Conservation (phyloP, 164 flowering plant species). For the Liquidambar formosana region DNA sequence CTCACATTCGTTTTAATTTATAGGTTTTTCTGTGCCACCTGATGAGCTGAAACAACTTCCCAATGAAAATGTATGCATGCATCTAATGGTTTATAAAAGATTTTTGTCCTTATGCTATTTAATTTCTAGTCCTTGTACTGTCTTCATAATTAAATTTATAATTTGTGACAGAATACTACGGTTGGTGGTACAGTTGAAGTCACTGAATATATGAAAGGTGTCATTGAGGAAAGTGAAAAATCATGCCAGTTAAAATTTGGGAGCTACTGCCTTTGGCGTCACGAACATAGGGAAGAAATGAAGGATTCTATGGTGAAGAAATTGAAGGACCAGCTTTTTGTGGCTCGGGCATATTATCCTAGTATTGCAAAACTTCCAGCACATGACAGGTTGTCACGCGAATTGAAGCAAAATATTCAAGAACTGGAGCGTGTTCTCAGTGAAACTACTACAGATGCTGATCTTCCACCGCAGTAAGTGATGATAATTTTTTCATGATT, state of each 20-base stretch:
- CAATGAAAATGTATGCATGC: slow-evolving; percentile 34
- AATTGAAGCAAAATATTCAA: slow-evolving; percentile 88
- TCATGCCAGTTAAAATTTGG: slow-evolving; percentile 79
- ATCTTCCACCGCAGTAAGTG: slow-evolving; percentile 86
- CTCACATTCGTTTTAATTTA: slow-evolving; percentile 1
- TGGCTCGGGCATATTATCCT: slow-evolving; percentile 92
- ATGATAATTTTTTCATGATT: slow-evolving; percentile 1
- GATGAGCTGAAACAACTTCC: slow-evolving; percentile 16
- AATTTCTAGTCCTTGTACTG: background rate
- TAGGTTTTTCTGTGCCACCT: slow-evolving; percentile 33
- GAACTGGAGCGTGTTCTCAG: slow-evolving; percentile 85
- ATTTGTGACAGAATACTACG: slow-evolving; percentile 30
- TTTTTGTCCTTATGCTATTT: background rate
- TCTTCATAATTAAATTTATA: slow-evolving; percentile 1
- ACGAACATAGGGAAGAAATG: slow-evolving; percentile 73
- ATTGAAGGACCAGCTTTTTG: slow-evolving; percentile 87
- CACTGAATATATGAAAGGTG: slow-evolving; percentile 21
- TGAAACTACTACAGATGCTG: slow-evolving; percentile 76
- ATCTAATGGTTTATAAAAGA: slow-evolving; percentile 3
- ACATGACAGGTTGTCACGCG: slow-evolving; percentile 65
- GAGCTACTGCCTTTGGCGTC: slow-evolving; percentile 90
- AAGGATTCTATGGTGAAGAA: slow-evolving; percentile 74
- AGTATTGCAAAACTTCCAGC: slow-evolving; percentile 85
- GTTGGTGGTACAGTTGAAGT: slow-evolving; percentile 14
- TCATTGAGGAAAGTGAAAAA: slow-evolving; percentile 43